Conservation (phyloP, 2,329 filamentous ascomycete genomes). For the Alternaria dauci region DNA sequence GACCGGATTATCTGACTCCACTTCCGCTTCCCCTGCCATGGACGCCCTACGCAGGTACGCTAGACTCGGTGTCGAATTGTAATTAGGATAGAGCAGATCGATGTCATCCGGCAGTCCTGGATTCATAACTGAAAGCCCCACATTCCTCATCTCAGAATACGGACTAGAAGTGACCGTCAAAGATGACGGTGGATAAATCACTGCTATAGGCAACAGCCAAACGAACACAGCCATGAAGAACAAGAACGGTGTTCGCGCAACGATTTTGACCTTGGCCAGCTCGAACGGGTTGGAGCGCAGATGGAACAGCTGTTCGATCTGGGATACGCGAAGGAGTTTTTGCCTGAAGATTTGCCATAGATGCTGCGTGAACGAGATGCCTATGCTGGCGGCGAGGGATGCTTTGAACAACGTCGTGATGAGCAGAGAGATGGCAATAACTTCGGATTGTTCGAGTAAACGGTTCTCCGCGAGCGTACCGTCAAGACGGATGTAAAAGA, state of each 20-base stretch:
- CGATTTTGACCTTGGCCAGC: neutral
- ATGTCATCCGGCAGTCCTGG: neutral
- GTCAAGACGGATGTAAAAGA: neutral
- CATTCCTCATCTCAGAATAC: neutral
- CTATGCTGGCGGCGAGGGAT: neutral
- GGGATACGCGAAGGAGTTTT: neutral
- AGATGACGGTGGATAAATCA: slow-evolving; percentile 18
- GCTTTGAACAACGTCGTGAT: slow-evolving; percentile 8
- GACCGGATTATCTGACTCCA: neutral
- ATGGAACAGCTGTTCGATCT: neutral
- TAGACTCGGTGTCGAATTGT: neutral
- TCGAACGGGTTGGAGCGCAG: neutral
- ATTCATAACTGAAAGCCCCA: neutral
- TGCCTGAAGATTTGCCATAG: slow-evolving; percentile 11
- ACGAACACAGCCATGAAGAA: slow-evolving; percentile 2
- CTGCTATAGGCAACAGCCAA: slow-evolving; percentile 11
- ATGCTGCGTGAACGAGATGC: slow-evolving; percentile 11
- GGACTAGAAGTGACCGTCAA: slow-evolving; percentile 6
- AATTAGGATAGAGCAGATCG: neutral
- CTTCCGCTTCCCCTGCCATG: neutral
- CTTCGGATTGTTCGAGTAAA: slow-evolving; percentile 4
- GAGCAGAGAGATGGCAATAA: slow-evolving; percentile 8
- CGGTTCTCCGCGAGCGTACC: neutral
- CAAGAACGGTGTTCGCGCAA: neutral
- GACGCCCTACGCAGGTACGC: neutral